Conservation (phyloP, 2,329 filamentous ascomycete species). For the Ophiostoma triangulosporum region DNA sequence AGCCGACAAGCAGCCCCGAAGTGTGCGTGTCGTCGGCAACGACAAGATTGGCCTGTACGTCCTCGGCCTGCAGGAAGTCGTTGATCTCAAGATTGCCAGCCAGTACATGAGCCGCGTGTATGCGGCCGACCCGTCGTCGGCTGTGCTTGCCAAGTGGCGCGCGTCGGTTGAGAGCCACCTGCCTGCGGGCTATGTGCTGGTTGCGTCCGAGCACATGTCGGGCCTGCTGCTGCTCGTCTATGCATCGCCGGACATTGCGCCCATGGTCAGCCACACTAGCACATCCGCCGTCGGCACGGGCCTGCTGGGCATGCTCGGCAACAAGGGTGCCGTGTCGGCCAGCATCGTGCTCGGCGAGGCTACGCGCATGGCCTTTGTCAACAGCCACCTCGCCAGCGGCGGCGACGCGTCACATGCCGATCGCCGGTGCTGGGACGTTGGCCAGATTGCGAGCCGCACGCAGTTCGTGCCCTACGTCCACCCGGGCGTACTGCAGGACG, state of each 20-base stretch:
- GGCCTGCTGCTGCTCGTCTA: slow-evolving; percentile 77
- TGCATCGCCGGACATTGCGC: slow-evolving; percentile 61
- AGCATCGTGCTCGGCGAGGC: slow-evolving; percentile 80
- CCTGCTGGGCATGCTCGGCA: slow-evolving; percentile 83
- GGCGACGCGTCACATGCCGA: slow-evolving; percentile 65
- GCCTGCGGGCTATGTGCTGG: slow-evolving; percentile 60
- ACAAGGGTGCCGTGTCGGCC: slow-evolving; percentile 80
- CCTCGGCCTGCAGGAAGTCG: slow-evolving; percentile 80
- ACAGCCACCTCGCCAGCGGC: slow-evolving; percentile 83
- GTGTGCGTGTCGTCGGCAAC: slow-evolving; percentile 36
- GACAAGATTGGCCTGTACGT: slow-evolving; percentile 80
- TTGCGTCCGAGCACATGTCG: slow-evolving; percentile 74
- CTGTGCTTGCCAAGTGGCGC: slow-evolving; percentile 63
- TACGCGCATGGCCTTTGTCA: slow-evolving; percentile 78
- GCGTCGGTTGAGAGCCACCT: slow-evolving; percentile 58
- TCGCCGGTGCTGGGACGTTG: slow-evolving; percentile 77
- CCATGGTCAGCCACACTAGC: slow-evolving; percentile 68
- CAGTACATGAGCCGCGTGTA: slow-evolving; percentile 64
- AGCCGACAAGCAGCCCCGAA: slow-evolving; percentile 15
- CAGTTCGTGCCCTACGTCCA: slow-evolving; percentile 60
- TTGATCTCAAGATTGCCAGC: slow-evolving; percentile 67
- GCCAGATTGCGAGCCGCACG: slow-evolving; percentile 62
- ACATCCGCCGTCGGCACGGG: slow-evolving; percentile 78
- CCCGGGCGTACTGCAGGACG: slow-evolving; percentile 48
- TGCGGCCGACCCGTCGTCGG: slow-evolving; percentile 45